Evolutionary conservation across 805 yeast species (phyloP), one percentile per base, ranked within the genome.

Genomic region (Ogataea trehalophila): DNA sequence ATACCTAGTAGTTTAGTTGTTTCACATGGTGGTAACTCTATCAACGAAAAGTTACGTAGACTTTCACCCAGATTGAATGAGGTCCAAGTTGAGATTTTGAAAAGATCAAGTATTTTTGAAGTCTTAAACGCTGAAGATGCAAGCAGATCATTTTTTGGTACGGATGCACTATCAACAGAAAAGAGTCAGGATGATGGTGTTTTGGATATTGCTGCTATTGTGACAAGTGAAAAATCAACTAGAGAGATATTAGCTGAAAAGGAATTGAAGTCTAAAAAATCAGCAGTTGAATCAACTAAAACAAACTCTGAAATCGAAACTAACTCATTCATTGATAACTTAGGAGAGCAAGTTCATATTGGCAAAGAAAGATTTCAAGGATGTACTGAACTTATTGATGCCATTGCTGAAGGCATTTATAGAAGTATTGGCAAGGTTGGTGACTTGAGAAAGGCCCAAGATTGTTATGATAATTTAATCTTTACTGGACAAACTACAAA

Each of bases 311-410:
- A 88, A 59, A 64, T 83, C 49, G 92, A 86, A 57, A 75, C 70
- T n/a, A 91, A 90, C 64, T 63, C 73, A 6, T 92, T 91, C 61
- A 62, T 71, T 31, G 95, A 87, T 65, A 59, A 66, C 5, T 58
- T 58, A n/a, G 85, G 87, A 4, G 70, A 75, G 42, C 69, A 69
- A 46, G 62, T 86, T n/a, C 70, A 71, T 7, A 80, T 92, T n/a
- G 98, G 98, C 2, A 86, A 83, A 50, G 96, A 90, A 69, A 75
- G 98, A 57, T 92, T 92, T 66, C 83, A 79, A 62, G 98, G 97
- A 1, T 71, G 85, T 35, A 80, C 76, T 41, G 72, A 68, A 20
- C 73, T 92, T 45, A 74, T 92, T 33, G 71, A 67, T 5, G 60
- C 62, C 20, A 73, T 92, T 18, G 75, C 85, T 4, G 69, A 67